Evolutionary conservation across 2,329 filamentous ascomycete species (phyloP).

Genomic region (Trichophaea hybrida): DNA sequence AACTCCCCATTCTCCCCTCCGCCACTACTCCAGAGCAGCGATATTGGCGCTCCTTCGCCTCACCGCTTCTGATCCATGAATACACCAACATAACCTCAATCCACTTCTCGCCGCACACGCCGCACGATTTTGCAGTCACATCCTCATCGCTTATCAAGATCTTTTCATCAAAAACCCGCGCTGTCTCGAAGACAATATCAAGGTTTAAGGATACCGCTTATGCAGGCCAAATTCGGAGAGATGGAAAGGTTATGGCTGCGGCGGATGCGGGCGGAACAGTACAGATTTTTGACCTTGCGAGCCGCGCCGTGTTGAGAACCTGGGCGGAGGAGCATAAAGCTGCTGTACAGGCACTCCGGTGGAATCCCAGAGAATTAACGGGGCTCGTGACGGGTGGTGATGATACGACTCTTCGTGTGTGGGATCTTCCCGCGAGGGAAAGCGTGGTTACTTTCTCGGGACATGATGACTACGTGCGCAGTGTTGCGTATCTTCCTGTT

Average conservation of each 20-base stretch:
- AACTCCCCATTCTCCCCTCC: constrained; percentile 68
- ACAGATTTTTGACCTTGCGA: constrained; percentile 86
- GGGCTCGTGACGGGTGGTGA: constrained; percentile 79
- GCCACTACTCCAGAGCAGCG: constrained; percentile 72
- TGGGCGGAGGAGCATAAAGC: constrained; percentile 81
- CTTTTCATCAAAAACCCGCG: constrained; percentile 81
- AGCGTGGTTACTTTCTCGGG: constrained; percentile 67
- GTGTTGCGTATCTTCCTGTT: constrained; percentile 65
- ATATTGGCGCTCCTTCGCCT: constrained; percentile 94
- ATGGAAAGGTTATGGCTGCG: constrained; percentile 77
- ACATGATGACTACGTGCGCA: constrained; percentile 84
- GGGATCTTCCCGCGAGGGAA: constrained; percentile 75
- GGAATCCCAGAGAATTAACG: constrained; percentile 79
- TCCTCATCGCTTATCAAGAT: constrained; percentile 86
- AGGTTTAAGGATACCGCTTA: constrained; percentile 85
- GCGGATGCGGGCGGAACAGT: constrained; percentile 85
- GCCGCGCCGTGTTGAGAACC: constrained; percentile 82
- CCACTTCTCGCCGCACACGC: constrained; percentile 47
- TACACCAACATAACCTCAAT: constrained; percentile 87
- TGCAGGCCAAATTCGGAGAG: constrained; percentile 72
- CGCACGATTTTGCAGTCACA: constrained; percentile 76
- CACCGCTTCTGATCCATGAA: constrained; percentile 76
- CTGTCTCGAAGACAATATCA: constrained; percentile 84
- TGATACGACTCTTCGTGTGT: constrained; percentile 80
- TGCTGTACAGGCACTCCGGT: constrained; percentile 81